These are phyloP conservation scores for Elsinoe necatrix DNA, from an alignment of 2,329 filamentous ascomycete genomes.

Conservation along the genomic window DNA sequence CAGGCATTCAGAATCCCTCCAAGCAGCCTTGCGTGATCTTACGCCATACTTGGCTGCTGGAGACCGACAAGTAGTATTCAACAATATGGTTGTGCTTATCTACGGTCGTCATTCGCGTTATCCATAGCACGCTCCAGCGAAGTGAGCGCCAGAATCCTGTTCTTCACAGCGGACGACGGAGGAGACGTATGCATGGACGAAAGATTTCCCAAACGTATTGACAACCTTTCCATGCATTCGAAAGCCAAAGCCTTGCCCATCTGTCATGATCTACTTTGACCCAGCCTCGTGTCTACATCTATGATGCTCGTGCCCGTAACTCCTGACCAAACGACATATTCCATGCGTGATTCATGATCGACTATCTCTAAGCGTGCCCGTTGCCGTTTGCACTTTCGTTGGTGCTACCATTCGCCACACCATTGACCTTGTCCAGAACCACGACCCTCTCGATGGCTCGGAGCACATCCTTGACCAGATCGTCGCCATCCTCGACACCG, in stretches of 20 bases:
- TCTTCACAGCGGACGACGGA: not conserved
- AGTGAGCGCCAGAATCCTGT: too few species aligned
- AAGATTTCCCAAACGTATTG: too few species aligned
- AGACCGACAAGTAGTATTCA: too few species aligned
- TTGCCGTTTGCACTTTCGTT: conserved; percentile 8
- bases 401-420: conserved; percentile 24
- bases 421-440: conserved; percentile 42
- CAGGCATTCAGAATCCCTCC: too few species aligned
- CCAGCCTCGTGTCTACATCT: not conserved
- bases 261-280: not conserved
- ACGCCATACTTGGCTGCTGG: too few species aligned
- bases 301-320: not conserved
- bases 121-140: too few species aligned
- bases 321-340: not conserved
- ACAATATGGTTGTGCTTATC: too few species aligned
- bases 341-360: not conserved
- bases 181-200: not conserved
- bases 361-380: not conserved
- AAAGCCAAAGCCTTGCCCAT: not conserved
- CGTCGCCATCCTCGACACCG: conserved; percentile 82
- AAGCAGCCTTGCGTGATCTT: too few species aligned
- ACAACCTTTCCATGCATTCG: not conserved
- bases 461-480: conserved; percentile 72
- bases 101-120: too few species aligned
- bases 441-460: conserved; percentile 75